Evolutionary conservation across 2,329 filamentous ascomycete genomes (phyloP), one percentile per base, ranked within the genome.

Genomic region (Tetracladium maxilliforme): DNA sequence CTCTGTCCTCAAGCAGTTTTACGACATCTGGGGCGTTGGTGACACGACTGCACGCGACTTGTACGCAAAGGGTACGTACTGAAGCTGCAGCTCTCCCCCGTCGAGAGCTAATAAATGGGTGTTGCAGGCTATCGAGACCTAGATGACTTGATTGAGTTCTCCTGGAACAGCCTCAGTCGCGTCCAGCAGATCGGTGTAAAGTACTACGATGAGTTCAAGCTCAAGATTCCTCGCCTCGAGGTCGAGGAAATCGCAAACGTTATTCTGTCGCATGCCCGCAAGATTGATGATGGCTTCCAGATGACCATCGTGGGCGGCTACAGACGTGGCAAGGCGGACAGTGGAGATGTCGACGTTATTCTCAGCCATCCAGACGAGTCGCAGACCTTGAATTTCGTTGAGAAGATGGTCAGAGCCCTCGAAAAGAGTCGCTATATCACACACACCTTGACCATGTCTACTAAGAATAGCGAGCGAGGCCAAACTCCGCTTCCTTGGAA

Each of bases 111-210:
- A n/a, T n/a, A n/a, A n/a, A n/a, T n/a, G n/a, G n/a, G n/a, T 58
- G n/a, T n/a, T n/a, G n/a, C n/a, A n/a, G n/a, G 81, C 15, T 94
- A 83, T 81, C 64, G 70, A 31, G 78, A 90, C 31, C 56, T 93
- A 1, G 83, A 94, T 39, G 86, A 95, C 39, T 56, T 95, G 4
- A 60, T 93, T 20, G 79, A 92, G 40, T 65, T 72, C 39, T 84
- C 80, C 8, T 95, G 87, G 87, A 45, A 58, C 12, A 59, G 49
- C 0, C 57, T 95, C 2, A 76, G 64, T 1, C 70, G 84, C 9
- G 78, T 82, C 2, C 87, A 94, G 48, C 84, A 95, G 45, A 92
- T 95, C 28, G 87, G 90, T 0, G 58, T 94, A 22, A 95, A 95
- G 45, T 94, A 74, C 50, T 93, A 92, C 45, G 78, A 92, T 17